Base-by-base conservation (phyloP, 306 rosid species). In the Rubus idaeus region DNA sequence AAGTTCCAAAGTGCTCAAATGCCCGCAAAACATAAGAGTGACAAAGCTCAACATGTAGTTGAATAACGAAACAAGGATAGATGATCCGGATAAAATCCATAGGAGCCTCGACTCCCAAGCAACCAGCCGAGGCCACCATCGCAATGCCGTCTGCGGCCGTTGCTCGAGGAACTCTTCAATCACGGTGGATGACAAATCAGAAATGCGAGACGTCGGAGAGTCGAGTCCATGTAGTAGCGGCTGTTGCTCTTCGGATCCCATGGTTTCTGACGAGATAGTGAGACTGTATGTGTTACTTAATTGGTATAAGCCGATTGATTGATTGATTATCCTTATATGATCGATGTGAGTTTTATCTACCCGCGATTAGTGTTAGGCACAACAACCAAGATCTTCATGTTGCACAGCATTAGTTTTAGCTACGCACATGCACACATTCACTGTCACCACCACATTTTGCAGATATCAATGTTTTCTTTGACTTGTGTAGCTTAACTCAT, bases 61-160 rank as follows among this genome's bases (percentile, higher is more conserved):
- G 60, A 79, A 83, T 0, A 86, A 26, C 17, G 90, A 86, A 11
- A 84, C 86, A 42, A 74, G 8, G 37, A 86, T 81, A 21, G 90
- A 86, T 0, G 90, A 57, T 10, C 90, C 90, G 1, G 87, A 83
- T 30, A 84, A 74, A 14, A 84, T 45, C 97, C 97, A 92, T 11
- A 92, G 93, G 20, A 86, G 71, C 79, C 92, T 81, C 16, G 96
- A 86, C 82, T 90, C 97, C 97, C 97, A 92, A 6, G 67, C 75
- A 47, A 82, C 82, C 17, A 92, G 90, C 61, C 86, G 77, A 1
- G 87, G 83, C 89, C 88, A 88, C 75, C 78, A 73, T 9, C 88
- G 61, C 9, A 73, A 4, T 3, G 52, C 72, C 61, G 84, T 75
- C 13, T 65, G 74, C 35, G 72, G 74, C 18, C 70, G 71, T 4